Base-by-base conservation (phyloP, 352 stramenopile species). In the Globisporangium polare region DNA sequence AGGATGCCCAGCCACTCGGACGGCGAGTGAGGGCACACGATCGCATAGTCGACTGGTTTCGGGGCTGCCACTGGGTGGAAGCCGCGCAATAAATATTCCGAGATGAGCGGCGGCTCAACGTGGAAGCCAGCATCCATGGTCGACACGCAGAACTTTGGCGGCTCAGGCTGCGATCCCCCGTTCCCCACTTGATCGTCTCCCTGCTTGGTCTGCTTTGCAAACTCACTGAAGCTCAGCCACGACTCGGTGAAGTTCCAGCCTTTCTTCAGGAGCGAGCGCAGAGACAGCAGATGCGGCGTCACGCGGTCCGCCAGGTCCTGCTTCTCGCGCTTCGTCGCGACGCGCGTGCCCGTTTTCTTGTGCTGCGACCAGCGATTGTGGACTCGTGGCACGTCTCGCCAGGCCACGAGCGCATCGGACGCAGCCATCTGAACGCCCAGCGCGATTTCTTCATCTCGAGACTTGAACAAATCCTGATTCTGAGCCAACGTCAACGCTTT, bases 41-140 rank as follows among this genome's bases (percentile, higher is more conserved):
- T 77, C 13, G 78, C 79, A 55, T 90, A 92, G 52, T 92, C 82
- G 29, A 90, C 63, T 26, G 79, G 79, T 63, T 92, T 92, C 1
- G 77, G 69, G 8, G 72, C 71, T 18, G 74, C 71, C 9, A 91
- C 72, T 2, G 83, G 83, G 52, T 90, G 75, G n/a, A 92, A 72
- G 59, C 75, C 69, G 37, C 83, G 83, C 59, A 92, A 78, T 74
- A 78, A 70, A 76, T 83, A 90, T 75, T 91, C 83, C 29, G 83
- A 89, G 63, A 92, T 63, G n/a, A 79, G 51, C 26, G 71, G 67
- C 27, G 80, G 71, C 29, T 81, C 73, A 10, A 89, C 73, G 15
- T 86, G 54, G 20, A 85, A 74, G 57, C 71, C 72, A 1, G 77
- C 74, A 37, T 92, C 83, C 22, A 77, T 62, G 1, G 75, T 86